Evolutionary conservation across 495 filamentous ascomycete species (phyloP).

Genomic region (Rusavskia elegans): DNA sequence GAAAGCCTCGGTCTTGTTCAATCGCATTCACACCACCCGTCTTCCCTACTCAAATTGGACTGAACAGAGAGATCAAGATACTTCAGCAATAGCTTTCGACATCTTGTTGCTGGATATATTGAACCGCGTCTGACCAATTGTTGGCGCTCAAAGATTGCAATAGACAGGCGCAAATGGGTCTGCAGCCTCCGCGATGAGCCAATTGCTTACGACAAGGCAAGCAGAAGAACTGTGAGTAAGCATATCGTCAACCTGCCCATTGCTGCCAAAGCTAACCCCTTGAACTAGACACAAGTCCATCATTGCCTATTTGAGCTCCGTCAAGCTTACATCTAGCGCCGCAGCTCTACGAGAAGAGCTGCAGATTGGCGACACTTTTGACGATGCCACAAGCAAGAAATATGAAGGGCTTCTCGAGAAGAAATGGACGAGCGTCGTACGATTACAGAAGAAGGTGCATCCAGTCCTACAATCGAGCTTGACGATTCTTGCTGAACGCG

Average conservation of each 20-base stretch:
- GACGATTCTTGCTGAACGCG: constrained; percentile 2
- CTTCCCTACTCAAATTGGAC: neutral
- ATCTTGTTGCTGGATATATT: too few species aligned
- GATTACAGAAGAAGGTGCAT: constrained; percentile 79
- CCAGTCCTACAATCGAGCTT: neutral
- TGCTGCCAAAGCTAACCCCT: neutral
- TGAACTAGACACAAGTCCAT: constrained; percentile 65
- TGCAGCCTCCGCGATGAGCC: constrained; percentile 38
- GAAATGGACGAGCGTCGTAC: constrained; percentile 89
- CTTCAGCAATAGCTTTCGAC: neutral
- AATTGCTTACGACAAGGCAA: constrained; percentile 63
- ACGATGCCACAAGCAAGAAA: constrained; percentile 64
- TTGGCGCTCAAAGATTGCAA: neutral
- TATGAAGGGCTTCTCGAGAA: constrained; percentile 84
- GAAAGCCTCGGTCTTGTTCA: too few species aligned
- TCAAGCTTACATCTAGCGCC: constrained; percentile 49
- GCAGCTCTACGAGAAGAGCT: constrained; percentile 39
- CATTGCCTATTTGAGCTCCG: constrained; percentile 71
- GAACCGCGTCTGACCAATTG: too few species aligned
- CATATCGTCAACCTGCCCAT: neutral
- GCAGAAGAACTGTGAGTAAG: constrained; percentile 71
- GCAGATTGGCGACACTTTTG: constrained; percentile 35
- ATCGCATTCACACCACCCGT: neutral
- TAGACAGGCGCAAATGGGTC: neutral
- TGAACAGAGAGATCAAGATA: neutral